Conservation (phyloP, 345 rosid species). For the Euphorbia pulcherrima region DNA sequence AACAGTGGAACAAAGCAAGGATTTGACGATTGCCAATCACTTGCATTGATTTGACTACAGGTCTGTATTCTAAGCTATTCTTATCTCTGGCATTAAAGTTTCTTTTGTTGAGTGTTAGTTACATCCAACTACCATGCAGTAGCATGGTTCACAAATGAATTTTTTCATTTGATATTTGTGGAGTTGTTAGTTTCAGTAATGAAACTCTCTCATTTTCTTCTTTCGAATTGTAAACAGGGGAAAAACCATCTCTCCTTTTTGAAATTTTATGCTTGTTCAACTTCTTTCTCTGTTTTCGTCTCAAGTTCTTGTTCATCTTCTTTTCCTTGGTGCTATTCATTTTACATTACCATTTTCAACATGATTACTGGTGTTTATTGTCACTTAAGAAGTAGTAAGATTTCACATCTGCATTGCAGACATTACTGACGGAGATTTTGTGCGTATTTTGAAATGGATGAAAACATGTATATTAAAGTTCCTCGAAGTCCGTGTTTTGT, state of each 20-base stretch:
- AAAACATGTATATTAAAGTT: not conserved
- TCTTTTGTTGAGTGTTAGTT: conserved; percentile 1
- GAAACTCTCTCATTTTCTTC: not conserved
- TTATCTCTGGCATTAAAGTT: not conserved
- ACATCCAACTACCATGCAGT: not conserved
- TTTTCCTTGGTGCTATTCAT: not conserved
- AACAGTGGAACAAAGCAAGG: conserved; percentile 5
- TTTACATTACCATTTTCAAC: no score
- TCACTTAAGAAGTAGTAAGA: not conserved
- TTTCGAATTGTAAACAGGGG: not conserved
- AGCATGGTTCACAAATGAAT: not conserved
- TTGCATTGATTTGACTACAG: conserved; percentile 11
- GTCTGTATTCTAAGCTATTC: conserved; percentile 7
- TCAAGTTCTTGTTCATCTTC: not conserved
- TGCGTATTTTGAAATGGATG: not conserved
- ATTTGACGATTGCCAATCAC: not conserved
- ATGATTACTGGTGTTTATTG: not conserved
- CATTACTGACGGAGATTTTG: not conserved
- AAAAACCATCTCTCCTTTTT: not conserved
- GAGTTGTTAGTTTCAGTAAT: not conserved
- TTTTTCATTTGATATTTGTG: not conserved
- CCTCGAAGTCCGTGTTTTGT: not conserved
- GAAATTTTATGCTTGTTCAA: not conserved
- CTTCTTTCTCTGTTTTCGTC: not conserved
- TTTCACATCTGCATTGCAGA: not conserved